Conservation (phyloP, 2,329 filamentous ascomycete species). For the Conoideocrella luteorostrata region DNA sequence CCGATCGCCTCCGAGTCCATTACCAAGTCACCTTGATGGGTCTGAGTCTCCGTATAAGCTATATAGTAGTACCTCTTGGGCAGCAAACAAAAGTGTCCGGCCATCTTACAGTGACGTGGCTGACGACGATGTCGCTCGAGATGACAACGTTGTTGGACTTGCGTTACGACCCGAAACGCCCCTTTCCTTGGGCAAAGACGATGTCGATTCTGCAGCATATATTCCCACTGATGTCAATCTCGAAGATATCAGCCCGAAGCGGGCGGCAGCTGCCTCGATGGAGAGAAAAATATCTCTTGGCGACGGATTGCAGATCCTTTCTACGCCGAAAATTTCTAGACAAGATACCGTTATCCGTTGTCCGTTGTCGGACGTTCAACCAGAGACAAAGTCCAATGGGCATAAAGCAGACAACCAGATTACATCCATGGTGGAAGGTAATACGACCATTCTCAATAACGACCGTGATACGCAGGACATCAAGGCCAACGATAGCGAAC, state of each 20-base stretch:
- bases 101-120: slow-evolving; percentile 32
- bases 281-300: slow-evolving; percentile 10
- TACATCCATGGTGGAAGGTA: neutral
- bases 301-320: slow-evolving; percentile 6
- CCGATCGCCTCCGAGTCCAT: slow-evolving; percentile 47
- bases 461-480: neutral
- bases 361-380: neutral
- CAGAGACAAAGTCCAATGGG: neutral
- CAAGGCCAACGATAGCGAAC: slow-evolving; percentile 1
- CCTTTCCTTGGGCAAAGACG: neutral
- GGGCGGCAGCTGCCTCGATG: neutral
- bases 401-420: neutral
- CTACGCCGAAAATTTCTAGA: neutral
- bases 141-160: slow-evolving; percentile 1
- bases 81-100: slow-evolving; percentile 31
- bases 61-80: slow-evolving; percentile 29
- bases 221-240: neutral
- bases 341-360: slow-evolving; percentile 1
- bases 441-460: neutral
- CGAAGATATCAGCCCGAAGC: slow-evolving; percentile 5
- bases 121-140: slow-evolving; percentile 15
- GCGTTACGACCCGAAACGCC: slow-evolving; percentile 1
- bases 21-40: slow-evolving; percentile 36
- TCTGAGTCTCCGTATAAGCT: slow-evolving; percentile 23
- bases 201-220: slow-evolving; percentile 3